Evolutionary conservation across 192 early-diverging fungal genomes (phyloP).

Genomic region (Umbelopsis vinacea): DNA sequence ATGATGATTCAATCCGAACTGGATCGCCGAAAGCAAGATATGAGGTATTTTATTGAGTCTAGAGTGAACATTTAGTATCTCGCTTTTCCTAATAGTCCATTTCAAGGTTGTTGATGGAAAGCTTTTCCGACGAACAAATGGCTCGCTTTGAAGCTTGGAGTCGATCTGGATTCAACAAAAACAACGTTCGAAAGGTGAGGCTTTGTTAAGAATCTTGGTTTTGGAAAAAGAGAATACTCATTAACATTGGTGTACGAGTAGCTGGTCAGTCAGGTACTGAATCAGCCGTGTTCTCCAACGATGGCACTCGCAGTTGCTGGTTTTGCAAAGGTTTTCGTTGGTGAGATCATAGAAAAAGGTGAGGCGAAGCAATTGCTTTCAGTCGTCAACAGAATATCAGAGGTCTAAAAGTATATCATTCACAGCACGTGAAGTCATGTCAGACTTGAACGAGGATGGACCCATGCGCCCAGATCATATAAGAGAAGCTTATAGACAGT

Average conservation of each 20-base stretch:
- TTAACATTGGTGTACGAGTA: constrained; percentile 6
- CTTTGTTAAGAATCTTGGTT: not conserved
- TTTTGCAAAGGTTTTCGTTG: constrained; percentile 91
- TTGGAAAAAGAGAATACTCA: too few species aligned
- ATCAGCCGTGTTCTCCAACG: constrained; percentile 71
- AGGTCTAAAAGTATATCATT: too few species aligned
- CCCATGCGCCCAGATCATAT: constrained; percentile 84
- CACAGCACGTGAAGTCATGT: constrained; percentile 76
- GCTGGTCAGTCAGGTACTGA: constrained; percentile 68
- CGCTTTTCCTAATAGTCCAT: not conserved
- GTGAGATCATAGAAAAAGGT: constrained; percentile 85
- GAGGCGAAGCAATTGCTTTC: not conserved
- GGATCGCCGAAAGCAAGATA: constrained; percentile 57
- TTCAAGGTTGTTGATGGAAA: constrained; percentile 61
- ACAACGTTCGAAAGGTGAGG: constrained; percentile 73
- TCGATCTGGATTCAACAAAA: constrained; percentile 75
- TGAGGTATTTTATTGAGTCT: constrained; percentile 46
- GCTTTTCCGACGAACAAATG: constrained; percentile 73
- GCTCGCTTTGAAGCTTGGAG: constrained; percentile 85
- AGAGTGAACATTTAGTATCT: not conserved
- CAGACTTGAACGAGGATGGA: constrained; percentile 77
- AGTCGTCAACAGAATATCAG: too few species aligned
- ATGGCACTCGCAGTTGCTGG: constrained; percentile 85
- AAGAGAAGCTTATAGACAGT: constrained; percentile 81
- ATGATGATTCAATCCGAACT: constrained; percentile 46